Percentiles rank a stretch among this genome's conserved stretches.
These are phyloP conservation scores for Rossbeevera mucosa DNA, from an alignment of 768 basidiomycete genomes.

Conservation along the genomic window DNA sequence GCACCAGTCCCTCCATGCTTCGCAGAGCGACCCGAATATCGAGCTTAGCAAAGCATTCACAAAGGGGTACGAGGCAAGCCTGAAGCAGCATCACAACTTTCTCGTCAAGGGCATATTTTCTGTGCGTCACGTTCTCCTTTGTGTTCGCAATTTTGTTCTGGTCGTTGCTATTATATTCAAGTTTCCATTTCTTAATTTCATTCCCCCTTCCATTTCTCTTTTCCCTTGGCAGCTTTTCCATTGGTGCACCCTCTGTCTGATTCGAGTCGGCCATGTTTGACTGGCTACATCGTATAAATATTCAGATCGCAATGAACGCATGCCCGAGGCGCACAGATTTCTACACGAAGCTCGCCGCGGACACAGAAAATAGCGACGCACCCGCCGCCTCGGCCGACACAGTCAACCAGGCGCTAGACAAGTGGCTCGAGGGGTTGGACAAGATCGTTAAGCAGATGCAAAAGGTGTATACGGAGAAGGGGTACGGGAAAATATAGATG, in stretches of 20 bases:
- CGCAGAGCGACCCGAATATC: conserved; percentile 54
- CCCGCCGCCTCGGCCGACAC: conserved; percentile 39
- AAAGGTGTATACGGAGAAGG: conserved; percentile 51
- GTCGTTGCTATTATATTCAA: too few relatives aligned
- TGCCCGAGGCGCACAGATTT: conserved; percentile 58
- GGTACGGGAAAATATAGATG: conserved; percentile 40
- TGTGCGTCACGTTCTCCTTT: conserved; percentile 42
- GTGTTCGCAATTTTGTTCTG: neutral
- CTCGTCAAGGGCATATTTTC: conserved; percentile 56
- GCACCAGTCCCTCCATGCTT: conserved; percentile 66
- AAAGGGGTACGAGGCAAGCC: conserved; percentile 72
- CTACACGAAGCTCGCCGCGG: conserved; percentile 54
- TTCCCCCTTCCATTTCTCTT: neutral
- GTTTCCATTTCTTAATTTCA: neutral
- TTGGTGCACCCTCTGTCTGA: too few relatives aligned
- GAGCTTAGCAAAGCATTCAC: conserved; percentile 70
- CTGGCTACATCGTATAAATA: conserved; percentile 20
- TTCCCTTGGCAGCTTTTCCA: neutral
- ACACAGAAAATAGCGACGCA: conserved; percentile 49
- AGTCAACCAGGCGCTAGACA: conserved; percentile 48
- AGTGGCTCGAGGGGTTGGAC: conserved; percentile 60
- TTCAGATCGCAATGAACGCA: conserved; percentile 52
- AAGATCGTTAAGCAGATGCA: conserved; percentile 47
- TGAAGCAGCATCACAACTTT: conserved; percentile 85
- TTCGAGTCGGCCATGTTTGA: neutral